Percentiles rank a stretch among this genome's conserved stretches.
These are phyloP conservation scores for Salix koriyanagi DNA, from an alignment of 345 rosid genomes.

Conservation along the genomic window DNA sequence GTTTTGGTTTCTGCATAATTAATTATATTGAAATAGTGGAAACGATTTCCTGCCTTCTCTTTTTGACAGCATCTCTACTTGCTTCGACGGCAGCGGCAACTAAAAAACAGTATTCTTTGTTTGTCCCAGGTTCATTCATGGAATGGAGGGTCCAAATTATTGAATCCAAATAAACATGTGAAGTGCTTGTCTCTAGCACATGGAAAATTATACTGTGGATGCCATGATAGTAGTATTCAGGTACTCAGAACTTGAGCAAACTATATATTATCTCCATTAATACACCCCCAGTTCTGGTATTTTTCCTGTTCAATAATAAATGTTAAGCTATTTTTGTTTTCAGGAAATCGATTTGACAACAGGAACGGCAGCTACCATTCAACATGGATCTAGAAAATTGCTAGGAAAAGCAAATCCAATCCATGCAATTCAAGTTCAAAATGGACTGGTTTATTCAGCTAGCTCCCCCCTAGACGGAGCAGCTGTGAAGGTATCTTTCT, in stretches of 20 bases:
- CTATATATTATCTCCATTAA: neutral
- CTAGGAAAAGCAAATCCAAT: slow-evolving; percentile 53
- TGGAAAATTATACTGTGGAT: slow-evolving; percentile 65
- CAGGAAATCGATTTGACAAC: slow-evolving; percentile 75
- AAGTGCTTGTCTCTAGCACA: slow-evolving; percentile 52
- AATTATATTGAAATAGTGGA: neutral
- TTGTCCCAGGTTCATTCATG: slow-evolving; percentile 50
- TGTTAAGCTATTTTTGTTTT: neutral
- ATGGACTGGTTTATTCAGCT: slow-evolving; percentile 55
- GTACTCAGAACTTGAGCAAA: slow-evolving; percentile 14
- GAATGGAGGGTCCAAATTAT: slow-evolving; percentile 54
- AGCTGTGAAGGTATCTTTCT: slow-evolving; percentile 47
- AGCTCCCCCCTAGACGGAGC: slow-evolving; percentile 50
- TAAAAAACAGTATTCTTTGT: neutral
- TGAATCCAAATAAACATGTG: slow-evolving; percentile 41
- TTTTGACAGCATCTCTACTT: neutral
- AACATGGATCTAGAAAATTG: slow-evolving; percentile 55
- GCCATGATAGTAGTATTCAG: slow-evolving; percentile 68
- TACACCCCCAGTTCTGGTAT: neutral
- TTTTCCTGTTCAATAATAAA: neutral
- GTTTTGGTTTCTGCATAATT: neutral
- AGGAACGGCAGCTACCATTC: slow-evolving; percentile 48
- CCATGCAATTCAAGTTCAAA: slow-evolving; percentile 42
- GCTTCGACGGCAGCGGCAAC: neutral
- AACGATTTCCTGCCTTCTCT: neutral